Evolutionary conservation across 495 filamentous ascomycete genomes (phyloP).

Genomic region (Hypomontagnella monticulosa): DNA sequence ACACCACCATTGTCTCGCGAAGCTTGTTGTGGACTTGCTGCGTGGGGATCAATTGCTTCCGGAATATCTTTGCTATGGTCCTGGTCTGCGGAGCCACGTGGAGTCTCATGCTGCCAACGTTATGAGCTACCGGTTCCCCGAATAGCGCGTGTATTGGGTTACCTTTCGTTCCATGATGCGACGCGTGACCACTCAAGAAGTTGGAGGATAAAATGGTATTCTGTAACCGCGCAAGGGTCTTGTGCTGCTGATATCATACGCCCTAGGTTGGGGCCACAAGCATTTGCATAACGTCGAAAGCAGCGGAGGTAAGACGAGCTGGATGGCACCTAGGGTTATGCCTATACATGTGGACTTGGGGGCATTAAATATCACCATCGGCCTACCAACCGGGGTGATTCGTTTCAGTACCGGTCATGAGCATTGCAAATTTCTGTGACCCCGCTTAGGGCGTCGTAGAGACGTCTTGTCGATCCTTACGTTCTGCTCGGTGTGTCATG

Average conservation of each 20-base stretch:
- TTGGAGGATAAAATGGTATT: neutral
- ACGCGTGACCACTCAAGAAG: constrained; percentile 1
- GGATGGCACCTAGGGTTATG: neutral
- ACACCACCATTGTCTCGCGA: neutral
- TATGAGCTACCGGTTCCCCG: constrained; percentile 11
- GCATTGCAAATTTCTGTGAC: neutral
- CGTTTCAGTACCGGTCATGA: neutral
- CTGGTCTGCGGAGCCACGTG: neutral
- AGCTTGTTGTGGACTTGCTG: neutral
- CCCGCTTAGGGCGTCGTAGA: constrained; percentile 7
- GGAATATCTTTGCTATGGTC: neutral
- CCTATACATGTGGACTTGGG: neutral
- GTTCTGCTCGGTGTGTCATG: neutral
- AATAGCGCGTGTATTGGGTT: neutral
- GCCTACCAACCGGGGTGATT: neutral
- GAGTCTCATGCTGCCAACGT: neutral
- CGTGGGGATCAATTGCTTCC: neutral
- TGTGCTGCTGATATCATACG: neutral
- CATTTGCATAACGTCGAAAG: neutral
- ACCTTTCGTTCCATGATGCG: constrained; percentile 24
- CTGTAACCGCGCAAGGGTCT: neutral
- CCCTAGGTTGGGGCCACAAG: constrained; percentile 1
- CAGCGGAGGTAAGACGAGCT: neutral
- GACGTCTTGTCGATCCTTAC: constrained; percentile 2
- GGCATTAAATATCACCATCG: constrained; percentile 18